phyloP scores from a whole-genome alignment of 805 yeast genomes.

The Hanseniaspora meyeri region DNA sequence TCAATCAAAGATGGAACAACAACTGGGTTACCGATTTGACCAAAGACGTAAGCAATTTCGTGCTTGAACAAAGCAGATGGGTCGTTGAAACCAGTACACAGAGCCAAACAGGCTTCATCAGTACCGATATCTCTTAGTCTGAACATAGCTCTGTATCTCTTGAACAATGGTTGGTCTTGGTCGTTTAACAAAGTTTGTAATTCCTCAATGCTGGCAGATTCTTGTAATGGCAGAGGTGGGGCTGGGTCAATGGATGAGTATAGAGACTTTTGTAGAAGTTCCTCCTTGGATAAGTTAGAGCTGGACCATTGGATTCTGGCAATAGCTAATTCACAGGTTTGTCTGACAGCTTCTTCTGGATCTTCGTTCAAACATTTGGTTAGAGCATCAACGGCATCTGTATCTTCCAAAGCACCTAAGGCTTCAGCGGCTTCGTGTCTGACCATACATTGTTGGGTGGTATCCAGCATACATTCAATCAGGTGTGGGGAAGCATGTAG shows the following conservation, averaged over 20 bases:
- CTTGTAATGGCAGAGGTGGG: slow-evolving; percentile 75
- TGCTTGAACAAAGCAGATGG: slow-evolving; percentile 90
- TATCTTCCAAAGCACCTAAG: slow-evolving; percentile 86
- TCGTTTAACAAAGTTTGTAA: slow-evolving; percentile 61
- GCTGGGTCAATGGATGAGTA: slow-evolving; percentile 94
- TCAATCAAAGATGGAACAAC: slow-evolving; percentile 79
- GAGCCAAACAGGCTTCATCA: slow-evolving; percentile 82
- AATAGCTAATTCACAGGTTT: slow-evolving; percentile 94
- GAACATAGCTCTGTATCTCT: slow-evolving; percentile 97
- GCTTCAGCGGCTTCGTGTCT: slow-evolving; percentile 99
- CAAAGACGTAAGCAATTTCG: slow-evolving; percentile 96
- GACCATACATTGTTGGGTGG: slow-evolving; percentile 81
- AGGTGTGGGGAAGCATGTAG: slow-evolving; percentile 63
- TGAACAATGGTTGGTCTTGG: slow-evolving; percentile 67
- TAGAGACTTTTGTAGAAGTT: slow-evolving; percentile 59
- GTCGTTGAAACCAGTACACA: slow-evolving; percentile 82
- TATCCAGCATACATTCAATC: slow-evolving; percentile 54
- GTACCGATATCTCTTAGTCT: slow-evolving; percentile 89
- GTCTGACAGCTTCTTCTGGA: slow-evolving; percentile 77
- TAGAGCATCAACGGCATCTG: slow-evolving; percentile 54
- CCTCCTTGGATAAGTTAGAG: slow-evolving; percentile 51
- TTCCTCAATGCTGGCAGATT: slow-evolving; percentile 48
- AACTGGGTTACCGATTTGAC: slow-evolving; percentile 88
- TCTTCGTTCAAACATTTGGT: slow-evolving; percentile 55
- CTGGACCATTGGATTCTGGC: slow-evolving; percentile 90